These are phyloP conservation scores for Ogataea pini DNA, from an alignment of 805 yeast species.

Conservation along the genomic window DNA sequence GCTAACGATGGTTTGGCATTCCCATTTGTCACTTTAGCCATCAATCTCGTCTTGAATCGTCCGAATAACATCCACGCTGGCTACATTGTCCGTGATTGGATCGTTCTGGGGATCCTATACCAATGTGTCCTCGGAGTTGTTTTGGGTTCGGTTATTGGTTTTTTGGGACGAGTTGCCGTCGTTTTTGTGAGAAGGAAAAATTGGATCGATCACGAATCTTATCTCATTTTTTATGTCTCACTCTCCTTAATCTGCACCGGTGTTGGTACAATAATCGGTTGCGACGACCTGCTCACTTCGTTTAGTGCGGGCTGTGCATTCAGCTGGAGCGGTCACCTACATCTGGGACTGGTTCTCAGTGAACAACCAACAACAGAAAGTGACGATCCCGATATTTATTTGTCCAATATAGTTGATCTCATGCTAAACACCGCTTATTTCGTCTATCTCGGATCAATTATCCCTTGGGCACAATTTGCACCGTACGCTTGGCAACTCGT, in stretches of 20 bases:
- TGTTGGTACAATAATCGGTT: conserved; percentile 82
- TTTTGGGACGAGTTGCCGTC: conserved; percentile 65
- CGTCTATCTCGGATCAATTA: conserved; percentile 85
- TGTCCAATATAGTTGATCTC: conserved; percentile 87
- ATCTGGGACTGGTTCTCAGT: conserved; percentile 10
- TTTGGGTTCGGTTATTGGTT: conserved; percentile 75
- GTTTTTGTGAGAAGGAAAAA: conserved; percentile 68
- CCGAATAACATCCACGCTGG: conserved; percentile 54
- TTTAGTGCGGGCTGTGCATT: conserved; percentile 94
- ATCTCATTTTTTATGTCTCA: conserved; percentile 79
- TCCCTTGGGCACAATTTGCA: conserved; percentile 84
- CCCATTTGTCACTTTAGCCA: conserved; percentile 76
- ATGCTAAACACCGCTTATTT: conserved; percentile 81
- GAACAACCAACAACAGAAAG: background rate
- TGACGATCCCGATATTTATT: conserved; percentile 50
- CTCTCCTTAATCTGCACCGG: conserved; percentile 87
- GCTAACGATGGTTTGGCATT: conserved; percentile 97
- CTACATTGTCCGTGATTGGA: conserved; percentile 78
- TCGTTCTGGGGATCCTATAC: conserved; percentile 71
- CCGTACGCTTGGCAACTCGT: conserved; percentile 78
- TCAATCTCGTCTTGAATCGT: conserved; percentile 61
- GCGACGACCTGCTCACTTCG: conserved; percentile 84
- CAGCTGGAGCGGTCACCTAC: conserved; percentile 77
- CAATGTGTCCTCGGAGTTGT: conserved; percentile 81
- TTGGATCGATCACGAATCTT: conserved; percentile 85